These are phyloP conservation scores for Naganishia vaughanmartiniae DNA, from an alignment of 768 basidiomycete species.

Conservation along the genomic window DNA sequence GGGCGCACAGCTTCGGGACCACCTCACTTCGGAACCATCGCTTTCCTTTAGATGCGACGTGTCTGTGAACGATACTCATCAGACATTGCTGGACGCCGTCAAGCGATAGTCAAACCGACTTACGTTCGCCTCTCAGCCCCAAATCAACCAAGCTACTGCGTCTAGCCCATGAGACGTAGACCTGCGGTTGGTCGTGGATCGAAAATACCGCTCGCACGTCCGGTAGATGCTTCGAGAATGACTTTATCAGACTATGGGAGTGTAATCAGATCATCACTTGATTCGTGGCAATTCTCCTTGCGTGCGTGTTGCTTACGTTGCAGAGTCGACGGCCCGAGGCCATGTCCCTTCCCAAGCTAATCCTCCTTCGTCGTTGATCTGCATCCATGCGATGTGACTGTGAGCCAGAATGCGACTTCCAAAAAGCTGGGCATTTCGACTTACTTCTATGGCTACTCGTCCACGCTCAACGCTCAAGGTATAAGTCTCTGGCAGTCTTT, in stretches of 20 bases:
- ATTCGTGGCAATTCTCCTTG: not conserved
- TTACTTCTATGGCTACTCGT: slow-evolving; percentile 42
- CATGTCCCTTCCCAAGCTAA: slow-evolving; percentile 49
- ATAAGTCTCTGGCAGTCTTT: slow-evolving; percentile 50
- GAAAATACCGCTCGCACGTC: slow-evolving; percentile 48
- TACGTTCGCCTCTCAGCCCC: slow-evolving; percentile 45
- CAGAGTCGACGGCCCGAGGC: slow-evolving; percentile 44
- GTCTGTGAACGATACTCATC: slow-evolving; percentile 27
- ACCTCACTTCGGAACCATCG: slow-evolving; percentile 41
- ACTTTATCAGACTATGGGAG: slow-evolving; percentile 35
- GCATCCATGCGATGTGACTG: not conserved
- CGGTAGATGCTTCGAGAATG: slow-evolving; percentile 43
- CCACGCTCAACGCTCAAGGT: slow-evolving; percentile 44
- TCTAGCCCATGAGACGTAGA: slow-evolving; percentile 49
- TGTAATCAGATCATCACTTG: not conserved
- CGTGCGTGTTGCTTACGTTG: slow-evolving; percentile 30
- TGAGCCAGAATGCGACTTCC: not conserved
- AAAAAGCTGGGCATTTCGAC: slow-evolving; percentile 9
- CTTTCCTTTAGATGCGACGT: slow-evolving; percentile 49
- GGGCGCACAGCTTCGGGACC: slow-evolving; percentile 46
- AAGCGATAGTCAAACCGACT: slow-evolving; percentile 13
- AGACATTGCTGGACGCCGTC: not conserved
- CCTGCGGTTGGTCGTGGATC: slow-evolving; percentile 51
- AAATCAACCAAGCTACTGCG: slow-evolving; percentile 44
- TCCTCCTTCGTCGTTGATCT: slow-evolving; percentile 46